Evolutionary conservation across 1,284 basidiomycete species (phyloP), one percentile per base, ranked within the genome.

Genomic region (Ceratobasidium sp.): DNA sequence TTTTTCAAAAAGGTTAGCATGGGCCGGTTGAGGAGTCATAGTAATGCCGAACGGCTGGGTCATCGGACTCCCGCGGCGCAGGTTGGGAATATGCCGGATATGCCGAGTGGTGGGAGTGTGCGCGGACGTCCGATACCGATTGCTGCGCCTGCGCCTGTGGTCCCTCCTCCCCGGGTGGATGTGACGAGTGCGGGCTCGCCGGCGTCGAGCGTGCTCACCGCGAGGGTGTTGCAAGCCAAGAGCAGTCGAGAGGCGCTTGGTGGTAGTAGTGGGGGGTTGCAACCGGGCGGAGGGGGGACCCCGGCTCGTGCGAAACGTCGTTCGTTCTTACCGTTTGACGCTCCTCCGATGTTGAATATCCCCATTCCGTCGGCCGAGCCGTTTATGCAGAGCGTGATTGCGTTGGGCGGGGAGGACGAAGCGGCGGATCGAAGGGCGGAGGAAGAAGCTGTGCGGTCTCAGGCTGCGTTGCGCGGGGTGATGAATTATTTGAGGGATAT

Each of bases 1-100:
- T 97, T 98, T 87, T 87, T 98, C 79, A 95, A 96, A 86, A 98
- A 98, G 87, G 97, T 98, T 94, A 97, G 95, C 13, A 96, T 97
- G 94, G 93, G 95, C 28, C 94, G 94, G 85, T 92, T 86, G 79
- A 77, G 83, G 28, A 79, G 80, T 60, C 51, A 55, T 67, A 46
- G 73, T 51, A 77, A 77, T 40, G 51, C 63, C 20, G 66, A 77
- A 39, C 33, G 73, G 72, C 55, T 79, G 42, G 66, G 72, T n/a
- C 60, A 46, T 18, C 26, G 40, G 1, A 26, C 53, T 9, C 72
- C 72, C 3, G 15, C 60, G 20, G 72, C 72, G n/a, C 60, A 75
- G 28, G 44, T 55, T 6, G 72, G 72, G 49, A 66, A 56, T 66
- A 75, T 75, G 72, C 72, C 72, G 15, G 72, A 46, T 39, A 42